Evolutionary conservation across 108 stramenopile genomes (phyloP).

Genomic region (Pseudonitzschia multistriata): DNA sequence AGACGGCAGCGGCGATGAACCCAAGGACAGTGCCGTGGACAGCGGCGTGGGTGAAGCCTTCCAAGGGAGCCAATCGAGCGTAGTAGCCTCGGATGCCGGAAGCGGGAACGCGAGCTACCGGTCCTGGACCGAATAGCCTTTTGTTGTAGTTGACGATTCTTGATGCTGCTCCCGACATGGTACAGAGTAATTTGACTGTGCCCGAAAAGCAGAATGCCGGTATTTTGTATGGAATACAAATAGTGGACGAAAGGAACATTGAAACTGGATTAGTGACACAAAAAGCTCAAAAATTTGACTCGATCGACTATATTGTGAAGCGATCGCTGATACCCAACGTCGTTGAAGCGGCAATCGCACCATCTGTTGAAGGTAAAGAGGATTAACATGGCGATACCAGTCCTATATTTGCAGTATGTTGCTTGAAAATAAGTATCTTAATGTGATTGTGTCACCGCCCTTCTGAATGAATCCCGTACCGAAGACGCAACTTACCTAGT

Average conservation of each 20-base stretch:
- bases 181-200: neutral
- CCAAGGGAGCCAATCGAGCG: conserved; percentile 68
- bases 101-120: conserved; percentile 60
- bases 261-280: neutral
- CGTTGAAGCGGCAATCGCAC: neutral
- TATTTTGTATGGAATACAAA: neutral
- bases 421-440: neutral
- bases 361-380: neutral
- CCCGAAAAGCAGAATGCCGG: too few species aligned
- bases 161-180: conserved; percentile 32
- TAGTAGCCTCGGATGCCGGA: conserved; percentile 52
- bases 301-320: conserved; percentile 1
- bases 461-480: neutral
- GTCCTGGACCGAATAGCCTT: conserved; percentile 78
- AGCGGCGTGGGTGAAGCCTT: conserved; percentile 65
- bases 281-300: conserved; percentile 4
- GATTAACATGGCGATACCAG: neutral
- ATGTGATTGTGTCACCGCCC: neutral
- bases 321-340: neutral
- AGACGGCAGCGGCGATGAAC: conserved; percentile 49
- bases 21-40: conserved; percentile 60
- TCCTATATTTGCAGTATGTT: neutral
- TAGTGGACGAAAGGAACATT: neutral
- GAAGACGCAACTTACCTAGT: neutral
- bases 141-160: conserved; percentile 69